Conservation (phyloP, 2,329 filamentous ascomycete genomes). For the Hortaea werneckii region DNA sequence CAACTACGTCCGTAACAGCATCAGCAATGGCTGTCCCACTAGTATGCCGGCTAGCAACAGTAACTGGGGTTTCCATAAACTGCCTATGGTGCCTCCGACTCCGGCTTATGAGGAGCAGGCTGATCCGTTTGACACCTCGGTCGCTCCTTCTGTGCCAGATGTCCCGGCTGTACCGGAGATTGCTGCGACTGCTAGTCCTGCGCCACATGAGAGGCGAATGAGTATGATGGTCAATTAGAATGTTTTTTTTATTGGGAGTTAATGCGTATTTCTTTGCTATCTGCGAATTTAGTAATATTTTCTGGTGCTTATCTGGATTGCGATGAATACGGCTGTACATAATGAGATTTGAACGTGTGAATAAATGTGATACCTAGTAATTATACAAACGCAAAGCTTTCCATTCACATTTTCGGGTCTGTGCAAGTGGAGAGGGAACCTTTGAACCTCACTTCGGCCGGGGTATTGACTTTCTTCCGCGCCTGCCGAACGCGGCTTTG, state of each 20-base stretch:
- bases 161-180: slow-evolving; percentile 15
- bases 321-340: too few species aligned
- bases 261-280: too few species aligned
- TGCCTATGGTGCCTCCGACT: slow-evolving; percentile 33
- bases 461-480: too few species aligned
- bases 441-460: too few species aligned
- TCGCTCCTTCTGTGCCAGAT: slow-evolving; percentile 7
- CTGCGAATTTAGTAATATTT: too few species aligned
- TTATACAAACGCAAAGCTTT: too few species aligned
- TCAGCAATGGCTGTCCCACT: slow-evolving; percentile 29
- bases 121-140: slow-evolving; percentile 29
- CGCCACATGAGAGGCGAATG: not conserved
- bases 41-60: slow-evolving; percentile 26
- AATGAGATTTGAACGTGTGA: too few species aligned
- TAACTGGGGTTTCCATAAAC: slow-evolving; percentile 20
- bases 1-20: slow-evolving; percentile 28
- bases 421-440: too few species aligned
- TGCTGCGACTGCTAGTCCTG: slow-evolving; percentile 1
- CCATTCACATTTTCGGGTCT: too few species aligned
- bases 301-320: too few species aligned
- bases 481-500: too few species aligned
- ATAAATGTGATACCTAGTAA: too few species aligned
- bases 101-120: slow-evolving; percentile 24
- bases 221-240: slow-evolving; percentile 2
- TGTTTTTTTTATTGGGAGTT: not conserved